Evolutionary conservation across 768 basidiomycete genomes (phyloP).

Genomic region (Russula griseocarnosa): DNA sequence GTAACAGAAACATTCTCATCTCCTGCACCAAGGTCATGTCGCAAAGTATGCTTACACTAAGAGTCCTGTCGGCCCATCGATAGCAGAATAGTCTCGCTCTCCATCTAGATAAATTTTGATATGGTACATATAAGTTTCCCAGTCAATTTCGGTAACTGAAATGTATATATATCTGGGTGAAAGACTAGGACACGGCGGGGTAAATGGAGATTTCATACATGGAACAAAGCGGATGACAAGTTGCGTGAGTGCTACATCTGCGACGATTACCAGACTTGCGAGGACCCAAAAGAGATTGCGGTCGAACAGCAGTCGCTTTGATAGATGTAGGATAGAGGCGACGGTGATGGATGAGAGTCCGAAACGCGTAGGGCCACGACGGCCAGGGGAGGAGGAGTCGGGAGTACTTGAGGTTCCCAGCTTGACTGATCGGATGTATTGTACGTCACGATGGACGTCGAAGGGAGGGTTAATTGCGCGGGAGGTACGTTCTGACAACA

Average conservation of each 20-base stretch:
- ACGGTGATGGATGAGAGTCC: slow-evolving; percentile 5
- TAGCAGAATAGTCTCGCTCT: slow-evolving; percentile 73
- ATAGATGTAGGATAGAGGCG: neutral
- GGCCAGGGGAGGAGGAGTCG: neutral
- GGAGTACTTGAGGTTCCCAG: slow-evolving; percentile 9
- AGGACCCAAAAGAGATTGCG: slow-evolving; percentile 63
- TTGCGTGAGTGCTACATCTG: slow-evolving; percentile 73
- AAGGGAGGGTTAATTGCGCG: too few relatives aligned
- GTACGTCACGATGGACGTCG: too few relatives aligned
- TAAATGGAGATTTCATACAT: slow-evolving; percentile 53
- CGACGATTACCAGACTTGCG: slow-evolving; percentile 59
- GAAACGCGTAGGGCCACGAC: slow-evolving; percentile 1
- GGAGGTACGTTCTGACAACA: too few relatives aligned
- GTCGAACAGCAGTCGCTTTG: slow-evolving; percentile 46
- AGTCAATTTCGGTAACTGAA: slow-evolving; percentile 97
- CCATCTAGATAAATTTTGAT: slow-evolving; percentile 73
- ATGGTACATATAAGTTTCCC: slow-evolving; percentile 93
- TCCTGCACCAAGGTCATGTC: neutral
- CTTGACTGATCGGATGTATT: neutral
- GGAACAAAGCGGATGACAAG: slow-evolving; percentile 77
- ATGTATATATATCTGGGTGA: slow-evolving; percentile 29
- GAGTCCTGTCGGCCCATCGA: slow-evolving; percentile 89
- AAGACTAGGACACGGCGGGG: slow-evolving; percentile 11
- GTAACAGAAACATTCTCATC: slow-evolving; percentile 6
- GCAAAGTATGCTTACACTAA: slow-evolving; percentile 60